These are phyloP conservation scores for Xylaria castorea DNA, from an alignment of 495 filamentous ascomycete species.

Conservation along the genomic window DNA sequence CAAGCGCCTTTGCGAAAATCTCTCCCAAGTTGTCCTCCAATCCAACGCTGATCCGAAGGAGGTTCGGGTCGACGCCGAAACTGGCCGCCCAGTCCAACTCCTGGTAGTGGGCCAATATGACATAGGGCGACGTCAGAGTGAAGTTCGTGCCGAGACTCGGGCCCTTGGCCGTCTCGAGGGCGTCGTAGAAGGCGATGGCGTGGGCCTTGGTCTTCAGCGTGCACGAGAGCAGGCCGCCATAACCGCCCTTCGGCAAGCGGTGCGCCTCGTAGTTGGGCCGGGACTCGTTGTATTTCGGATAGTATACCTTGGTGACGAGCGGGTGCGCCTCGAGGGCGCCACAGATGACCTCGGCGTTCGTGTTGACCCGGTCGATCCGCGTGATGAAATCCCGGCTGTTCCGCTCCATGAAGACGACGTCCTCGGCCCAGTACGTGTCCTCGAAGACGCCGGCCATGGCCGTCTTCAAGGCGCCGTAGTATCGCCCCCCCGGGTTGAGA, in stretches of 20 bases:
- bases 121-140: conserved; percentile 87
- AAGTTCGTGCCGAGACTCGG: conserved; percentile 98
- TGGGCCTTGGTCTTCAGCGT: conserved; percentile 74
- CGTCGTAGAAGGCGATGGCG: conserved; percentile 83
- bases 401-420: conserved; percentile 91
- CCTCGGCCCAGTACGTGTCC: conserved; percentile 91
- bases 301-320: conserved; percentile 81
- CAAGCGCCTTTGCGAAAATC: conserved; percentile 57
- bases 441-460: conserved; percentile 71
- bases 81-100: conserved; percentile 89
- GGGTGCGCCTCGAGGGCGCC: conserved; percentile 62
- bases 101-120: conserved; percentile 87
- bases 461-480: conserved; percentile 72
- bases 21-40: conserved; percentile 73
- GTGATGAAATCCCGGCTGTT: conserved; percentile 92
- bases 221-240: conserved; percentile 87
- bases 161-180: conserved; percentile 86
- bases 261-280: conserved; percentile 77
- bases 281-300: conserved; percentile 79
- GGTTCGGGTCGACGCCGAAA: conserved; percentile 76
- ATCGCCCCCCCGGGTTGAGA: conserved; percentile 78
- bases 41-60: conserved; percentile 89
- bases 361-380: conserved; percentile 83
- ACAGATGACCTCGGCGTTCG: conserved; percentile 84
- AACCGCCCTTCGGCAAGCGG: conserved; percentile 78